Percentiles rank a stretch among this genome's conserved stretches.
Evolutionary conservation across 179 eudicot species (phyloP).

Genomic region (Beta lomatogona): DNA sequence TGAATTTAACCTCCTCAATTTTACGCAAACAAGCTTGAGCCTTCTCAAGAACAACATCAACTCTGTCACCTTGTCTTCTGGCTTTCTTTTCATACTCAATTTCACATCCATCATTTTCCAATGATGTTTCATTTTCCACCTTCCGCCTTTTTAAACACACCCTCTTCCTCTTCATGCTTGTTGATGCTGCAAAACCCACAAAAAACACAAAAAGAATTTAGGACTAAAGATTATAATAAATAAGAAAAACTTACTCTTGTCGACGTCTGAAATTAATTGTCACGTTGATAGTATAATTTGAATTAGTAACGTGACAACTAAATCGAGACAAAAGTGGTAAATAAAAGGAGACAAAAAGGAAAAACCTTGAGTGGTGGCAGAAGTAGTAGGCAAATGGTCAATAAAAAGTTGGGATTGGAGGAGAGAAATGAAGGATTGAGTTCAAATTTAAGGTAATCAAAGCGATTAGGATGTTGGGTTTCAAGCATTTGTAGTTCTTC

Average conservation of each 20-base stretch:
- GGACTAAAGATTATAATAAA: not conserved
- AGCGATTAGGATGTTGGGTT: slow-evolving; percentile 50
- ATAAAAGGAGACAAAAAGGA: not conserved
- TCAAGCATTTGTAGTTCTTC: slow-evolving; percentile 50
- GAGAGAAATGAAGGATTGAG: slow-evolving; percentile 61
- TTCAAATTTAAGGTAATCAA: slow-evolving; percentile 51
- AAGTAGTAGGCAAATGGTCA: slow-evolving; percentile 32
- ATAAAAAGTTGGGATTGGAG: slow-evolving; percentile 16
- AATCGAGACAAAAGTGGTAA: not conserved
- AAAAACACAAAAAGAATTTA: not conserved
- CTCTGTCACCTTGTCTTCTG: slow-evolving; percentile 31
- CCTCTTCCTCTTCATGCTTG: slow-evolving; percentile 45
- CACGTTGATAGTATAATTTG: not conserved
- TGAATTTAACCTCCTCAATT: slow-evolving; percentile 53
- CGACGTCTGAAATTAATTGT: not conserved
- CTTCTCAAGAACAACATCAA: slow-evolving; percentile 55
- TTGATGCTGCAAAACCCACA: slow-evolving; percentile 46
- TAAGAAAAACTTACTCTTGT: too few relatives aligned
- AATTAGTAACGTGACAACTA: not conserved
- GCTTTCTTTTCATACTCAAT: not conserved
- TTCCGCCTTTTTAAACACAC: slow-evolving; percentile 15
- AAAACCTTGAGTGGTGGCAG: slow-evolving; percentile 58
- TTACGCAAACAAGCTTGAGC: slow-evolving; percentile 64
- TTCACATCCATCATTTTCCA: not conserved
- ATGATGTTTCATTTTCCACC: slow-evolving; percentile 1